Evolutionary conservation across 2,329 filamentous ascomycete species (phyloP).

Genomic region (Trichoderma atrobrunneum): DNA sequence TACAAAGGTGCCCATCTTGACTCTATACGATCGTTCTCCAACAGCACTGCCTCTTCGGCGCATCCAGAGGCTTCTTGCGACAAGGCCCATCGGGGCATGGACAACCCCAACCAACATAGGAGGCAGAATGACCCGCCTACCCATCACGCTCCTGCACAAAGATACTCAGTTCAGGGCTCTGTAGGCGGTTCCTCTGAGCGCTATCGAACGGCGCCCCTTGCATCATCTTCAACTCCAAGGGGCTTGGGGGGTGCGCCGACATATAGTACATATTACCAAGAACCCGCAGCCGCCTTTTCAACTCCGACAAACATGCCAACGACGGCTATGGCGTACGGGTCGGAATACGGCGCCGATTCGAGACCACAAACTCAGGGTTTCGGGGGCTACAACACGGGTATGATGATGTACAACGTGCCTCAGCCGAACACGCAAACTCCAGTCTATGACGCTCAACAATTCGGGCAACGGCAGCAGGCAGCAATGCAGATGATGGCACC

Average conservation of each 20-base stretch:
- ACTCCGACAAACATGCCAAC: slow-evolving; percentile 56
- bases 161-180: slow-evolving; percentile 51
- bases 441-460: slow-evolving; percentile 76
- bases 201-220: slow-evolving; percentile 50
- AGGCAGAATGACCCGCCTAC: slow-evolving; percentile 41
- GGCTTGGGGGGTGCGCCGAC: slow-evolving; percentile 55
- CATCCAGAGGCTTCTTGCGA: slow-evolving; percentile 5
- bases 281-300: slow-evolving; percentile 50
- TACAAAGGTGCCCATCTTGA: not conserved
- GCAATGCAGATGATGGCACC: slow-evolving; percentile 66
- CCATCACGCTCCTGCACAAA: slow-evolving; percentile 57
- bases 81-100: slow-evolving; percentile 20
- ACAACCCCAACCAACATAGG: slow-evolving; percentile 18
- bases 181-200: slow-evolving; percentile 40
- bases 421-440: slow-evolving; percentile 59
- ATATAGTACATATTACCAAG: slow-evolving; percentile 60
- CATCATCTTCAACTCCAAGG: slow-evolving; percentile 47
- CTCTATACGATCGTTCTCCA: not conserved
- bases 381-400: slow-evolving; percentile 58
- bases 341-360: slow-evolving; percentile 63
- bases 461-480: slow-evolving; percentile 72
- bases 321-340: slow-evolving; percentile 55
- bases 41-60: slow-evolving; percentile 1
- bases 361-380: slow-evolving; percentile 56
- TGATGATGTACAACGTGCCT: slow-evolving; percentile 77